These are phyloP conservation scores for Hyphopichia homilentoma DNA, from an alignment of 805 yeast genomes.

Conservation along the genomic window DNA sequence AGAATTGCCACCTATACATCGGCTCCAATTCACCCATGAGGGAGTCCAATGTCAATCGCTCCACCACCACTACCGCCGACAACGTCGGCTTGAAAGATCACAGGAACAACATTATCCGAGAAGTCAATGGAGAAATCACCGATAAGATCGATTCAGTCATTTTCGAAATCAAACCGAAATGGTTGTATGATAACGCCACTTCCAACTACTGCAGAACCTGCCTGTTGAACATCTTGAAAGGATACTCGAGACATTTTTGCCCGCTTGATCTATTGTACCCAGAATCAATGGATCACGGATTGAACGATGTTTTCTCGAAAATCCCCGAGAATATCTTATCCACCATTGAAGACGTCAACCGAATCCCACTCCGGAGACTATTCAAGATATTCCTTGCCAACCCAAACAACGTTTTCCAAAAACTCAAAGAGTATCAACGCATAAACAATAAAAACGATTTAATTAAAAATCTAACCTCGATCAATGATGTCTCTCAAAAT, in stretches of 20 bases:
- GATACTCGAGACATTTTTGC: conserved; percentile 39
- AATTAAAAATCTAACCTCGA: conserved; percentile 24
- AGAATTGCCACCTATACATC: conserved; percentile 31
- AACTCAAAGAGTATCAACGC: conserved; percentile 31
- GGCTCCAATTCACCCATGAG: conserved; percentile 5
- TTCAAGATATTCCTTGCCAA: conserved; percentile 27
- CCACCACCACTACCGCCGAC: too few species aligned
- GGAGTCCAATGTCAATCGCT: not conserved
- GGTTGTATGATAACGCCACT: conserved; percentile 47
- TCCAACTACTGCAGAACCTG: conserved; percentile 55
- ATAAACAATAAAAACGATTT: conserved; percentile 28
- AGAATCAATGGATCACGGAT: conserved; percentile 30
- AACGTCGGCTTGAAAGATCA: too few species aligned
- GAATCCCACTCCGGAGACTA: conserved; percentile 33
- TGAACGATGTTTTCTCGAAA: conserved; percentile 24
- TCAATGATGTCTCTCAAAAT: conserved; percentile 37
- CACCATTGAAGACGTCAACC: conserved; percentile 16
- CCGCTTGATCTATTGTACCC: conserved; percentile 40
- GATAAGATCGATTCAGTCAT: conserved; percentile 16
- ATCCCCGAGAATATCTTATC: conserved; percentile 16
- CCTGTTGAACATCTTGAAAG: conserved; percentile 41
- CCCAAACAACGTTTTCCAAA: conserved; percentile 29
- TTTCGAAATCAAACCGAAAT: conserved; percentile 59
- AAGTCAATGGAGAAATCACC: not conserved
- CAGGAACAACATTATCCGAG: not conserved